Conservation (phyloP, 2,329 filamentous ascomycete species). For the Venturia effusa region DNA sequence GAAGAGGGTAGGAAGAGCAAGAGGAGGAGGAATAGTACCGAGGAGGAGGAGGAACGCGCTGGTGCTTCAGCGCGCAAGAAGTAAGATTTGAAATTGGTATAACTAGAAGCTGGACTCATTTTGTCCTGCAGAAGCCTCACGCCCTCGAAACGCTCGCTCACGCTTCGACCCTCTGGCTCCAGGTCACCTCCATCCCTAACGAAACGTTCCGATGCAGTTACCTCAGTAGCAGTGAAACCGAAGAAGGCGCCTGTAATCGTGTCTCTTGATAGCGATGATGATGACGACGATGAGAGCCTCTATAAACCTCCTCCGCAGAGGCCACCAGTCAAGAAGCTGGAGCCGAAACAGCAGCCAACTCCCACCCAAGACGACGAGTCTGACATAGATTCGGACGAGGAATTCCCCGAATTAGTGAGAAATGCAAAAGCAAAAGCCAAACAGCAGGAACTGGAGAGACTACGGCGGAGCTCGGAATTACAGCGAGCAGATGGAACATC, state of each 20-base stretch:
- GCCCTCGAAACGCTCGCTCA: neutral
- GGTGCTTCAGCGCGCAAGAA: neutral
- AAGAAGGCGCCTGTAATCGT: neutral
- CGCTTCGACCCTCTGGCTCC: neutral
- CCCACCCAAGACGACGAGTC: conserved; percentile 7
- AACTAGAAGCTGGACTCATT: neutral
- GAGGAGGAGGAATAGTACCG: conserved; percentile 6
- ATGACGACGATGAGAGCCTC: conserved; percentile 9
- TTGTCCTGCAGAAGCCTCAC: neutral
- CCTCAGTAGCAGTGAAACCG: neutral
- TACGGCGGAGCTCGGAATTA: conserved; percentile 9
- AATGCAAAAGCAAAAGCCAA: neutral
- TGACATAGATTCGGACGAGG: conserved; percentile 1
- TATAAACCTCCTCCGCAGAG: neutral
- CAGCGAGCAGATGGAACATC: neutral
- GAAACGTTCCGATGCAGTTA: conserved; percentile 4
- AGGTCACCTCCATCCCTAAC: conserved; percentile 6
- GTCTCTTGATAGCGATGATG: conserved; percentile 5
- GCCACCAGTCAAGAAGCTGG: neutral
- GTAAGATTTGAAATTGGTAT: neutral
- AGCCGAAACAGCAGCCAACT: neutral
- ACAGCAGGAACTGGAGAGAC: conserved; percentile 7
- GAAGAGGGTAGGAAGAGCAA: conserved; percentile 19
- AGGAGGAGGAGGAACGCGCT: neutral
- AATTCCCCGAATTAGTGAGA: neutral